Base-by-base conservation (phyloP, 257 asterid species). In the Solanum tarijense region DNA sequence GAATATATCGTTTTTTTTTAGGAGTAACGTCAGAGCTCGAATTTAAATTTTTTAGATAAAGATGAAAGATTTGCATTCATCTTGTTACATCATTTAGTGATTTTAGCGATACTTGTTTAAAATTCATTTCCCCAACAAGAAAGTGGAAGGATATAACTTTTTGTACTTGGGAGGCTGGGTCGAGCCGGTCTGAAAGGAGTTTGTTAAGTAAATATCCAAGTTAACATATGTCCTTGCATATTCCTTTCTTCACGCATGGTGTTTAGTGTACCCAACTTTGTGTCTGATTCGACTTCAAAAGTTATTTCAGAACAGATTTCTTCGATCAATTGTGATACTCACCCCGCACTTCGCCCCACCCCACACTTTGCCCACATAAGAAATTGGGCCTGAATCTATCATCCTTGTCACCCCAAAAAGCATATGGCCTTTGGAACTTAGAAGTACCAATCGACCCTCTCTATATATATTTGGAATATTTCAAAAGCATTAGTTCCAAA, bases 361-460 rank as follows among this genome's bases (percentile, higher is more conserved):
- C 62, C 9, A 52, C 62, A 52, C 62, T 16, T 52, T 52, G n/a
- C n/a, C 62, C 62, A 52, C 62, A 55, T 16, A 55, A 55, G 65
- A 55, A 55, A 55, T 16, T 18, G 65, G 65, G n/a, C n/a, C 9
- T 55, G 65, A 0, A 18, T 55, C 10, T 55, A 18, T 55, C 65
- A 18, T 55, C 65, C 23, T 48, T 20, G 11, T 20, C 27, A n/a
- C 69, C 29, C 18, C 34, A 69, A 27, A 29, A 69, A 32, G 85
- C 31, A 46, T 46, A 46, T 81, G 68, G 29, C 85, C 85, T 46
- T 81, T 81, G 68, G 41, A 81, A 29, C 34, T 81, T 81, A 41
- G 41, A 81, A 81, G 27, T 46, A 46, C 18, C 68, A 81, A 46
- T 46, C 2, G 66, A 18, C 41, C 68, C 29, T 75, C 69, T n/a